Percentiles rank a stretch among this genome's conserved stretches.
These are phyloP conservation scores for Hypomontagnella submonticulosa DNA, from an alignment of 495 filamentous ascomycete genomes.

Conservation along the genomic window DNA sequence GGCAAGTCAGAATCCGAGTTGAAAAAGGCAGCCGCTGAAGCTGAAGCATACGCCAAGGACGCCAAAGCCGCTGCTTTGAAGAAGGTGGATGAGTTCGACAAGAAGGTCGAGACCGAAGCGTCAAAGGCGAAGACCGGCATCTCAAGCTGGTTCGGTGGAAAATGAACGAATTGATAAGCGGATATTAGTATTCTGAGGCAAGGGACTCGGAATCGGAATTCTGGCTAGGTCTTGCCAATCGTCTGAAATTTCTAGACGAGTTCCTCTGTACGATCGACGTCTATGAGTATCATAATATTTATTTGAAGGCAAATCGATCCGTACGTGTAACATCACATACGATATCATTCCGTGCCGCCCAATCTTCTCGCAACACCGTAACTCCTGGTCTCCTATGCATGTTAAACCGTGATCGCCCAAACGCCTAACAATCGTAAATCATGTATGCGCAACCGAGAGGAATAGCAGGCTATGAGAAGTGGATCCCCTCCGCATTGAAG, in stretches of 20 bases:
- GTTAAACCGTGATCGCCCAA: conserved; percentile 13
- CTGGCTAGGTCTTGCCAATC: neutral
- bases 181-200: neutral
- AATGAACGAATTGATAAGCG: conserved; percentile 47
- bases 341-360: neutral
- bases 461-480: conserved; percentile 74
- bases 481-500: conserved; percentile 91
- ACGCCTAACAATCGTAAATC: conserved; percentile 27
- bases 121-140: conserved; percentile 81
- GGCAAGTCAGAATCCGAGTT: conserved; percentile 69
- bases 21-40: conserved; percentile 63
- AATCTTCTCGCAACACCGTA: conserved; percentile 24
- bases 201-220: neutral
- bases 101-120: conserved; percentile 79
- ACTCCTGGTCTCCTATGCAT: conserved; percentile 32
- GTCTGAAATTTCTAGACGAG: conserved; percentile 9
- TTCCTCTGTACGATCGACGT: conserved; percentile 31
- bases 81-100: conserved; percentile 78
- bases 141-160: conserved; percentile 81
- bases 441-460: conserved; percentile 2
- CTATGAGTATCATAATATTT: conserved; percentile 31
- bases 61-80: conserved; percentile 69
- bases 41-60: conserved; percentile 69
- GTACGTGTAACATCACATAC: conserved; percentile 7
- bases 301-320: conserved; percentile 4